Conservation (phyloP, 805 yeast species). For the Yamadazyma nakazawae region DNA sequence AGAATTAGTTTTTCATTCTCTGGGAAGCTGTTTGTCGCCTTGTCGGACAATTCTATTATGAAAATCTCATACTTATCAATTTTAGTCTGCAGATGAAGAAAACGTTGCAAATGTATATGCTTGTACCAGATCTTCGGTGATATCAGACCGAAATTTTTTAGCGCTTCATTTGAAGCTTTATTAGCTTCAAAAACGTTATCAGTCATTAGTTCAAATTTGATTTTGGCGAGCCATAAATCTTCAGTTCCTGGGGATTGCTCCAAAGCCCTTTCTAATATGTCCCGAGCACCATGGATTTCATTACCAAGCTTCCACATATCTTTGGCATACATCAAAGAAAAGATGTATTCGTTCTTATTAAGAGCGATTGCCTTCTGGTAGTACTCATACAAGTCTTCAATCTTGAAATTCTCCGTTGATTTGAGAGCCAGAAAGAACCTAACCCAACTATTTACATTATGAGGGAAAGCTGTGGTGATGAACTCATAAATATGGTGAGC, state of each 20-base stretch:
- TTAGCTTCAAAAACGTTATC: conserved; percentile 41
- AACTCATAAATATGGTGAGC: conserved; percentile 48
- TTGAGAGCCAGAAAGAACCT: conserved; percentile 36
- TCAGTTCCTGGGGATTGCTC: conserved; percentile 43
- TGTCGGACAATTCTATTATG: conserved; percentile 28
- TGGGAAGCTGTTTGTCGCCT: conserved; percentile 51
- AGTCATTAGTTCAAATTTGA: conserved; percentile 55
- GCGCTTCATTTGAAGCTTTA: conserved; percentile 21
- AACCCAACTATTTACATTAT: conserved; percentile 47
- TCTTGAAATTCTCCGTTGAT: background rate
- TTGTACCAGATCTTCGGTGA: conserved; percentile 61
- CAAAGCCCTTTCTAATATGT: conserved; percentile 49
- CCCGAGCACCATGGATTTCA: conserved; percentile 51
- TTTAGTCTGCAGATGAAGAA: conserved; percentile 6
- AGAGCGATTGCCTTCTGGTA: conserved; percentile 53
- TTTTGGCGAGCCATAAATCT: conserved; percentile 67
- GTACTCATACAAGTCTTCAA: conserved; percentile 23
- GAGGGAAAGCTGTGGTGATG: conserved; percentile 47
- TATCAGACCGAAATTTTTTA: conserved; percentile 13
- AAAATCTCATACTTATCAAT: background rate
- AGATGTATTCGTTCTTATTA: conserved; percentile 47
- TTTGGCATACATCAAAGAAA: conserved; percentile 70
- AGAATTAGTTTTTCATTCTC: conserved; percentile 51
- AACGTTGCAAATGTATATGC: conserved; percentile 30
- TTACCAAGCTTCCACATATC: conserved; percentile 54